Evolutionary conservation across 2,329 filamentous ascomycete species (phyloP), one percentile per base, ranked within the genome.

Genomic region (Purpureocillium takamizusanense): DNA sequence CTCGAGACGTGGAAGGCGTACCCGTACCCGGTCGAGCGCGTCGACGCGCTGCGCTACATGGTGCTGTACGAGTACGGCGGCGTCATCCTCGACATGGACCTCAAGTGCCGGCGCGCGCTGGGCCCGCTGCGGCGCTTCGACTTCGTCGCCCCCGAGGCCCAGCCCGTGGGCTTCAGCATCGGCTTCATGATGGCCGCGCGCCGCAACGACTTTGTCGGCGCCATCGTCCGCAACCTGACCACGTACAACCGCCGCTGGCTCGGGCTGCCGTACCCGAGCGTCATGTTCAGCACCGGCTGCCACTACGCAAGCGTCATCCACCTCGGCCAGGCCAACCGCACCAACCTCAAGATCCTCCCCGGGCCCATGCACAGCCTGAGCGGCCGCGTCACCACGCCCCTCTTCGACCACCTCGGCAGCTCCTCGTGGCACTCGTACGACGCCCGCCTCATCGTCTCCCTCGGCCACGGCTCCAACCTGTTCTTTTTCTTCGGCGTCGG

Each of bases 41-140:
- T 81, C 32, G 81, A 86, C 51, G 68, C 79, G 9, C 81, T 86
- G 44, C 70, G 81, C 35, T 86, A 86, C 61, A 55, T 61, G 50
- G 48, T 61, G 4, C 34, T 49, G 11, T 48, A 47, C 31, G 46
- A 61, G 59, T 48, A 59, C 59, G 51, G 62, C 57, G 47, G 47
- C 34, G 47, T 48, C 4, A 45, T 49, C 12, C 42, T 49, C 32
- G 47, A 49, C 32, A 49, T 49, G 47, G 47, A 49, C 36, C 54
- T 66, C 12, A 51, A 59, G 17, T 66, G 62, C 44, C 53, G 53
- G 38, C 54, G 61, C 14, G 59, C 56, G 2, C 47, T 65, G 4
- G 61, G 61, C 2, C 62, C 62, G 3, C 46, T 66, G 16, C 52
- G 60, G 7, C 54, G 56, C n/a, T 66, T 65, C 44, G 51, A 53